Base-by-base conservation (phyloP, 345 rosid species). In the Cochlearia excelsa region DNA sequence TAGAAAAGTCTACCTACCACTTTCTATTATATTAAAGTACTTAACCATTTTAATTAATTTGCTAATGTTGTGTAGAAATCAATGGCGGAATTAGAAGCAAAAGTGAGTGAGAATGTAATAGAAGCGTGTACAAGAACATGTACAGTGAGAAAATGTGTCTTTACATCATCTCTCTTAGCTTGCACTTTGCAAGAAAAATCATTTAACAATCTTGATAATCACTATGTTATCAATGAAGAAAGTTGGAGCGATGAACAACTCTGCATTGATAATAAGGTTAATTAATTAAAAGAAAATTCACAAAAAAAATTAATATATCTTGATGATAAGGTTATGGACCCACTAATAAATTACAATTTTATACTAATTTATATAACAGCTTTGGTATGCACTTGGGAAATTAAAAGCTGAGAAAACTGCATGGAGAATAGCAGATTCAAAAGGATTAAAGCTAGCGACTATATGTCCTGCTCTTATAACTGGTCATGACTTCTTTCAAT, bases 301-400 rank as follows among this genome's bases (percentile, higher is more conserved):
- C 5, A 5, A 31, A 31, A 2, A 31, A 2, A 31, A 31, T 31
- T 31, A 31, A 31, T 31, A 5, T 31, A 31, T 31, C 5, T 31
- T n/a, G n/a, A n/a, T n/a, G n/a, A n/a, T n/a, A n/a, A n/a, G n/a
- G n/a, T n/a, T n/a, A n/a, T n/a, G n/a, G n/a, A n/a, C n/a, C n/a
- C n/a, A n/a, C n/a, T n/a, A n/a, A n/a, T n/a, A n/a, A n/a, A n/a
- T n/a, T n/a, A n/a, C n/a, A n/a, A 35, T 4, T 47, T 31, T 42
- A 43, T 40, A 5, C 5, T n/a, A 28, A 40, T 30, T 56, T n/a
- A n/a, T n/a, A n/a, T 8, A n/a, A 57, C 81, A 88, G 96, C 84
- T 88, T 2, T 81, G 96, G 90, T 84, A 83, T 75, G 93, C 96
- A 1, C 65, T 88, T 65, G 99, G 97, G 10, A 93, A 88, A 75